These are phyloP conservation scores for Blakeslea trispora DNA, from an alignment of 371 early-diverging fungal species.

Conservation along the genomic window DNA sequence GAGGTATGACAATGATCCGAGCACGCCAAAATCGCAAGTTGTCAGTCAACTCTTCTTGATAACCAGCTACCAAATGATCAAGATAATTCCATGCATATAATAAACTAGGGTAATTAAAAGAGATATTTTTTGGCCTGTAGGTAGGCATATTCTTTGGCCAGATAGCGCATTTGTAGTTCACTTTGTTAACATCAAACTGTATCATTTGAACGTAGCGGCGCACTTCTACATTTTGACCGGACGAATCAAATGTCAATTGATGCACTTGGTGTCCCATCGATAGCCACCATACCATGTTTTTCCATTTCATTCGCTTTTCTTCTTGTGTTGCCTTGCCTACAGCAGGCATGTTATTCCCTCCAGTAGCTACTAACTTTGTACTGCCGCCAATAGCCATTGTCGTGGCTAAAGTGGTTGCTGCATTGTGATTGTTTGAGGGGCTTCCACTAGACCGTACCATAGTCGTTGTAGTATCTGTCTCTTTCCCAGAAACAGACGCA, in stretches of 20 bases:
- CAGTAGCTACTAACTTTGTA: constrained; percentile 8
- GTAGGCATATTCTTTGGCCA: constrained; percentile 77
- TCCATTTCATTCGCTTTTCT: constrained; percentile 38
- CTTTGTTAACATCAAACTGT: constrained; percentile 59
- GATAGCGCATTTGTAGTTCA: constrained; percentile 81
- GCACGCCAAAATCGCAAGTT: constrained; percentile 85
- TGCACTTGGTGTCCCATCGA: constrained; percentile 88
- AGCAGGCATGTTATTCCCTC: constrained; percentile 4
- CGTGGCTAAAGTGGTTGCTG: constrained; percentile 7
- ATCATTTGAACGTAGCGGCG: constrained; percentile 82
- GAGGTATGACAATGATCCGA: constrained; percentile 88
- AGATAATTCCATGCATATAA: constrained; percentile 94
- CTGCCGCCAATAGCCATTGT: constrained; percentile 13
- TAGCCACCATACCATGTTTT: constrained; percentile 67
- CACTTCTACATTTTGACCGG: constrained; percentile 80
- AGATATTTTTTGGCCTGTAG: constrained; percentile 59
- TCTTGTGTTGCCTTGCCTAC: constrained; percentile 16
- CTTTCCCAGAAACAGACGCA: not conserved
- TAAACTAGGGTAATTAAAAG: constrained; percentile 77
- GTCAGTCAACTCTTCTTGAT: constrained; percentile 82
- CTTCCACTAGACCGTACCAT: constrained; percentile 10
- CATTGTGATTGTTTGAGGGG: constrained; percentile 10
- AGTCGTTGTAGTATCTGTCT: not conserved
- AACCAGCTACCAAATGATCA: constrained; percentile 86
- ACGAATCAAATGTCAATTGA: constrained; percentile 69